Percentiles rank a stretch among this genome's conserved stretches.
These are phyloP conservation scores for Xanthoconium stramineum DNA, from an alignment of 768 basidiomycete species.

Conservation along the genomic window DNA sequence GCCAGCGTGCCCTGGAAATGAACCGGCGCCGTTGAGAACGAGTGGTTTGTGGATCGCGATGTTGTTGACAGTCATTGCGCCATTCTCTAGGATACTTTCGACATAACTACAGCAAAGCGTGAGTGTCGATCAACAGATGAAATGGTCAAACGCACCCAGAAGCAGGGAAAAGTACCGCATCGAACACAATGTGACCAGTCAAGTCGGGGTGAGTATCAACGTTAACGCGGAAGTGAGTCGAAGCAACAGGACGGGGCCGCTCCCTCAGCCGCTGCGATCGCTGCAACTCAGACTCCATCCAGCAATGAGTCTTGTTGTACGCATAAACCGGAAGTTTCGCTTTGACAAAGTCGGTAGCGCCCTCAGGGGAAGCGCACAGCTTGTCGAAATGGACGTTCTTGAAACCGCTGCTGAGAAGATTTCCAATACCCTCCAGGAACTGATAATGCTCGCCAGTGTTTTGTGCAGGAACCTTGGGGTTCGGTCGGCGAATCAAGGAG, in stretches of 20 bases:
- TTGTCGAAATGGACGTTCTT: constrained; percentile 29
- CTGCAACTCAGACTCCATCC: constrained; percentile 25
- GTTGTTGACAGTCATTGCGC: constrained; percentile 29
- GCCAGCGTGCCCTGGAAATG: constrained; percentile 20
- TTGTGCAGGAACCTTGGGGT: constrained; percentile 27
- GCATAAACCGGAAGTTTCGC: constrained; percentile 30
- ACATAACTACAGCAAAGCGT: constrained; percentile 15
- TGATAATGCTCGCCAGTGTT: constrained; percentile 35
- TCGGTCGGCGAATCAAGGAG: constrained; percentile 31
- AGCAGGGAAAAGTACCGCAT: constrained; percentile 46
- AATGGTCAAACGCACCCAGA: constrained; percentile 35
- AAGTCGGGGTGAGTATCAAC: constrained; percentile 34
- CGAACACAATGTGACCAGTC: constrained; percentile 43
- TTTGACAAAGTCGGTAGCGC: constrained; percentile 19
- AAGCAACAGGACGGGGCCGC: constrained; percentile 36
- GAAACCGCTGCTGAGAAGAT: constrained; percentile 29
- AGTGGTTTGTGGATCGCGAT: constrained; percentile 30
- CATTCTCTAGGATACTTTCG: constrained; percentile 33
- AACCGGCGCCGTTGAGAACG: constrained; percentile 20
- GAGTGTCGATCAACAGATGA: background rate
- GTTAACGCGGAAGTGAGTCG: constrained; percentile 34
- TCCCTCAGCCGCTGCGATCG: constrained; percentile 26
- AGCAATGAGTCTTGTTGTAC: constrained; percentile 27
- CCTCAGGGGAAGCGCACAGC: constrained; percentile 23
- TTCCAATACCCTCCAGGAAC: constrained; percentile 31